A percentile compares a stretch with the other conserved stretches of the same genome.
These are phyloP conservation scores for Oryza meridionalis DNA, from an alignment of 176 grass and related monocot species.

Conservation along the genomic window DNA sequence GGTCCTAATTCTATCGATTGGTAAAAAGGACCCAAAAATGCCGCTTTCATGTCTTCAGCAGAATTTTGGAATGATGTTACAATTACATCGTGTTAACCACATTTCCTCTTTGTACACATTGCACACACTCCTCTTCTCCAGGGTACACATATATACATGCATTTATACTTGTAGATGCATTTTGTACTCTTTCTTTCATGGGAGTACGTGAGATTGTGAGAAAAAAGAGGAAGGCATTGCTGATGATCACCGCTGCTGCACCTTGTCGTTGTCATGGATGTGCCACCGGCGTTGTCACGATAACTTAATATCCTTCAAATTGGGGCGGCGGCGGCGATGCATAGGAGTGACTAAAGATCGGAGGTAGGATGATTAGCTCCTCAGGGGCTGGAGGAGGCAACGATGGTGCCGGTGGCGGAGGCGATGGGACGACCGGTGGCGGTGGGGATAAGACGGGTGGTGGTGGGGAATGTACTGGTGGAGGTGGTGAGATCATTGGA, in stretches of 20 bases:
- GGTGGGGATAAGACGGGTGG: background rate
- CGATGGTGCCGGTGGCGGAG: constrained; percentile 13
- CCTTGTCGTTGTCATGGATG: background rate
- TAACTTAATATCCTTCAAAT: constrained; percentile 52
- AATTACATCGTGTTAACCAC: constrained; percentile 7
- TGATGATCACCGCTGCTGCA: background rate
- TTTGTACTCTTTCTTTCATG: background rate
- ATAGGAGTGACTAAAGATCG: constrained; percentile 30
- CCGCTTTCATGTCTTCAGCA: background rate
- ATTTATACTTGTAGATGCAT: background rate
- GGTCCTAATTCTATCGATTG: no score
- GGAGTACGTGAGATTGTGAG: background rate
- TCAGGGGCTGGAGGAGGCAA: background rate
- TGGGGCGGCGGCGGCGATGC: constrained; percentile 47
- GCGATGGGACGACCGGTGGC: background rate
- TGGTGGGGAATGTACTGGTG: background rate
- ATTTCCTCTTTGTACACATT: background rate
- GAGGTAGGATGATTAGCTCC: constrained; percentile 35
- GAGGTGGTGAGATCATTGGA: constrained; percentile 19
- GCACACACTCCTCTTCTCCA: background rate
- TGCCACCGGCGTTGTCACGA: background rate
- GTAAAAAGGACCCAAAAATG: background rate
- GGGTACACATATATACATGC: background rate
- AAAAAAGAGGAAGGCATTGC: background rate
- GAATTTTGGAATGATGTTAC: background rate